Conservation (phyloP, 106 monocot species). For the Dendrobium chrysotoxum region DNA sequence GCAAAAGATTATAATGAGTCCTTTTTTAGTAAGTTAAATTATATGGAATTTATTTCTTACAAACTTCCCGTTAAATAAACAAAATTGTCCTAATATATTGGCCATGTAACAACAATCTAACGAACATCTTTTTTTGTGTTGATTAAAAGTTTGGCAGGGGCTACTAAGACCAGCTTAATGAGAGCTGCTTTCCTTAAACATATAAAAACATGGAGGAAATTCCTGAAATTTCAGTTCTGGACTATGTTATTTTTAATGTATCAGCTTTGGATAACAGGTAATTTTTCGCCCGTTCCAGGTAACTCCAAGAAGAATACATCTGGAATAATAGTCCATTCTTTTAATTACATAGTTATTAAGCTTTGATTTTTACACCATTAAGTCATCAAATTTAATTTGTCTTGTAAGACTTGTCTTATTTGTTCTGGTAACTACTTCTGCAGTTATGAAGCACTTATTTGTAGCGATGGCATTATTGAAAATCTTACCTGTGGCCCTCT, state of each 20-base stretch:
- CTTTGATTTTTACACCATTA: not conserved
- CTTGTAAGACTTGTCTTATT: not conserved
- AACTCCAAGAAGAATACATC: not conserved
- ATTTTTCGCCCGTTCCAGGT: not conserved
- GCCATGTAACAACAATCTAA: too few species aligned
- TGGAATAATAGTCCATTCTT: not conserved
- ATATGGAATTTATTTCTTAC: too few species aligned
- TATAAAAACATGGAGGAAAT: constrained; percentile 26
- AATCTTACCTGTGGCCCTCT: constrained; percentile 19
- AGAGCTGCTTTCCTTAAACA: not conserved
- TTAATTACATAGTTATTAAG: not conserved
- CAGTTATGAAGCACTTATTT: constrained; percentile 28
- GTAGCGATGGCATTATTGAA: constrained; percentile 19
- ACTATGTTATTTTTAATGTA: constrained; percentile 48
- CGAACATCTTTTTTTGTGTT: too few species aligned
- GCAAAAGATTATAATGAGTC: too few species aligned
- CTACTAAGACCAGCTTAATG: not conserved
- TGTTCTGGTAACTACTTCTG: constrained; percentile 1
- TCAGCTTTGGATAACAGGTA: constrained; percentile 55
- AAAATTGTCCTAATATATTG: too few species aligned
- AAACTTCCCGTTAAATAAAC: too few species aligned
- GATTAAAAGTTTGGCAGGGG: too few species aligned
- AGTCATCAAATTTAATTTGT: not conserved
- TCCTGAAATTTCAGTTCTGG: constrained; percentile 35
- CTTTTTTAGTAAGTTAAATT: too few species aligned